These are phyloP conservation scores for Cyberlindnera samutprakarnensis DNA, from an alignment of 805 yeast species.

Conservation along the genomic window DNA sequence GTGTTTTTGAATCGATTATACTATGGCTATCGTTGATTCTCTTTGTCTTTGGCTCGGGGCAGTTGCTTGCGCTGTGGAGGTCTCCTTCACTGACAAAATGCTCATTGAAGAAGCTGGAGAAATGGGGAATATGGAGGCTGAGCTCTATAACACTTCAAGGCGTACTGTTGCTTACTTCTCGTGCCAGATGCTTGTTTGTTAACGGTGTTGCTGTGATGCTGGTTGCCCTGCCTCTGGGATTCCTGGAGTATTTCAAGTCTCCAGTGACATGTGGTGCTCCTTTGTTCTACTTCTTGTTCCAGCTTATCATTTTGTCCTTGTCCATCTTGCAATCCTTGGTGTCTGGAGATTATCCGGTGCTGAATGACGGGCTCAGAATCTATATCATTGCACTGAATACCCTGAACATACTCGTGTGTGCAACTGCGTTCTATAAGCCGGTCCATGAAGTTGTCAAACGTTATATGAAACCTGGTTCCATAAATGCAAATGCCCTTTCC, in stretches of 20 bases:
- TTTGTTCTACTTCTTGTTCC: conserved; percentile 68
- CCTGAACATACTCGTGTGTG: conserved; percentile 4
- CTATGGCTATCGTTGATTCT: conserved; percentile 7
- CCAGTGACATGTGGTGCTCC: conserved; percentile 57
- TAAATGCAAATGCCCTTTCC: conserved; percentile 64
- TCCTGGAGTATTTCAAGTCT: conserved; percentile 34
- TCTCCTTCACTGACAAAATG: conserved; percentile 3
- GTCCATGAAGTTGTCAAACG: conserved; percentile 34
- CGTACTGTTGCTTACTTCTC: conserved; percentile 2
- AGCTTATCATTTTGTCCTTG: conserved; percentile 36
- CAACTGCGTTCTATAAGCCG: conserved; percentile 26
- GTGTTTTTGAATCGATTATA: conserved; percentile 14
- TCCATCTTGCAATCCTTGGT: conserved; percentile 33
- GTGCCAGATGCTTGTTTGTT: conserved; percentile 1
- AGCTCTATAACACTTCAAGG: conserved; percentile 8
- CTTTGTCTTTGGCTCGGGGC: conserved; percentile 11
- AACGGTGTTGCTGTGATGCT: conserved; percentile 14
- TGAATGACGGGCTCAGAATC: conserved; percentile 20
- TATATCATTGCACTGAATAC: conserved; percentile 7
- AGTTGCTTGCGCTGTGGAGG: conserved; percentile 6
- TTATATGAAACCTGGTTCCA: conserved; percentile 34
- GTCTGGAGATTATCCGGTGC: conserved; percentile 19
- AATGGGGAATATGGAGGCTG: conserved; percentile 9
- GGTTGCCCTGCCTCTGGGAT: conserved; percentile 35
- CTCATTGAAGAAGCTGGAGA: conserved; percentile 13